These are phyloP conservation scores for Picea mariana DNA, from an alignment of 83 land plant genomes.

Conservation along the genomic window DNA sequence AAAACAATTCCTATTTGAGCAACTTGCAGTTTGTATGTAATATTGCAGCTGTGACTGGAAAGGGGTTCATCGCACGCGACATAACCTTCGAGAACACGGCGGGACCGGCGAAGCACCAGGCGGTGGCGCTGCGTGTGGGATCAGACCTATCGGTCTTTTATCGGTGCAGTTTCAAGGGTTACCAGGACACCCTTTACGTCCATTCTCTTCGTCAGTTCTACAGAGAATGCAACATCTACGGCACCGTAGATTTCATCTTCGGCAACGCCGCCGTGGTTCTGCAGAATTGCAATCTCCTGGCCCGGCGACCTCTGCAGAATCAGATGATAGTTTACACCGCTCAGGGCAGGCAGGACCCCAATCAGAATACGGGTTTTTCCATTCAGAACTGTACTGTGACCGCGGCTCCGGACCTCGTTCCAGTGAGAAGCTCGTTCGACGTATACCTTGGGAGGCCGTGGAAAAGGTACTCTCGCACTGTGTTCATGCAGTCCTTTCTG, in stretches of 20 bases:
- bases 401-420: slow-evolving; percentile 25
- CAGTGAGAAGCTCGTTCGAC: slow-evolving; percentile 9
- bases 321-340: slow-evolving; percentile 37
- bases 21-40: too few species aligned
- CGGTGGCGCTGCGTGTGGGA: slow-evolving; percentile 28
- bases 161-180: slow-evolving; percentile 33
- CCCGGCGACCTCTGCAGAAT: slow-evolving; percentile 25
- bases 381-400: slow-evolving; percentile 46
- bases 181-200: slow-evolving; percentile 49
- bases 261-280: slow-evolving; percentile 62
- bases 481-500: slow-evolving; percentile 27
- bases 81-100: slow-evolving; percentile 32
- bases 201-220: slow-evolving; percentile 59
- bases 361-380: slow-evolving; percentile 58
- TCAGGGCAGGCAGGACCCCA: slow-evolving; percentile 49
- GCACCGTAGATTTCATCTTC: slow-evolving; percentile 65
- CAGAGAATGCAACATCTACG: slow-evolving; percentile 40
- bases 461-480: slow-evolving; percentile 54
- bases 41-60: slow-evolving; percentile 27
- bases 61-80: slow-evolving; percentile 26
- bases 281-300: slow-evolving; percentile 44
- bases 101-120: slow-evolving; percentile 30
- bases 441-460: slow-evolving; percentile 65
- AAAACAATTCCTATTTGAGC: too few species aligned
- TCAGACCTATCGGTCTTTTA: slow-evolving; percentile 33